Base-by-base conservation (phyloP, 2,329 filamentous ascomycete species). In the Seiridium unicorne region DNA sequence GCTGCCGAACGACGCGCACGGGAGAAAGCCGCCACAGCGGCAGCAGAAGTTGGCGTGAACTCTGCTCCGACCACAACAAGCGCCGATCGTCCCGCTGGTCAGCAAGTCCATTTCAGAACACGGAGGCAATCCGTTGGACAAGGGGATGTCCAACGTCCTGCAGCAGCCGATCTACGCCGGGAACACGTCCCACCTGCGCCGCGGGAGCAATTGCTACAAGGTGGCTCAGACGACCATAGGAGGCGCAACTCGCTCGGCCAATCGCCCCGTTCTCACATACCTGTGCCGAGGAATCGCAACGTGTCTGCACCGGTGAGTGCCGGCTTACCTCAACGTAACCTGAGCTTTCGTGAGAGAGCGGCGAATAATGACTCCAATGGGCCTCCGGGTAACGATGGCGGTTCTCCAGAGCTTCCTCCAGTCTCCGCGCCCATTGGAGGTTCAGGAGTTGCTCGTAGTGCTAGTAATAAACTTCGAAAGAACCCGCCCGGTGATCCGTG, bases 1-100 rank as follows among this genome's bases (percentile, higher is more conserved):
- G 90, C 94, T 68, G 92, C 92, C 5, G 94, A 97, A 73, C 82
- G 87, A 66, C 84, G 85, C 48, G 84, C 89, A 18, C 85, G 88
- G 66, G 88, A 94, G 69, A 82, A 81, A 66, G 80, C 78, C 10
- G 81, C 81, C 44, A 73, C 76, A 32, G 72, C 69, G 44, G 59
- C 63, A 58, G 60, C 63, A 4, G 54, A 65, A 26, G 61, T 65
- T 26, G 63, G 63, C 58, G 67, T 70, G 58, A 62, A 58, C 61
- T 53, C 56, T 26, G 18, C 18, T 57, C 61, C 38, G 31, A 61
- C 65, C 7, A 63, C 55, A 38, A 58, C 58, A 53, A 51, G 48
- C 32, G 61, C 62, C 9, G 63, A 68, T 46, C 66, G 59, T 55
- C 65, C 66, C 58, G 62, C 61, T 31, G 62, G 63, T 9, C 75